Base-by-base conservation (phyloP, 2,329 filamentous ascomycete species). In the Penicillium thymicola region DNA sequence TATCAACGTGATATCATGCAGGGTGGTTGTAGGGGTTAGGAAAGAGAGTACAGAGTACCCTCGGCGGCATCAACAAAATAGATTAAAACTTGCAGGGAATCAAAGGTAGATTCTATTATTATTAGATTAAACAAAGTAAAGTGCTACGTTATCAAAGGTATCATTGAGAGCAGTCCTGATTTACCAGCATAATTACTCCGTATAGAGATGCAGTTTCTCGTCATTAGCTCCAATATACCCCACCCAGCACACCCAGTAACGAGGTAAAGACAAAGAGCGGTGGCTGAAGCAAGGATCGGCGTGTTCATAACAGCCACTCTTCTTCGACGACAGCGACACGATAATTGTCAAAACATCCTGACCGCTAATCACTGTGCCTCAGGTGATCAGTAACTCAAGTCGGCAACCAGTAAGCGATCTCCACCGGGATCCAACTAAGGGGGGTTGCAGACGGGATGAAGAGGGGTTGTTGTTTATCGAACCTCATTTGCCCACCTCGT, bases 21-120 rank as follows among this genome's bases (percentile, higher is more conserved):
- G 46, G 43, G 65, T 62, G 63, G 65, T 54, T 65, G 59, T 66
- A 58, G 65, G 60, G 65, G 48, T 60, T 61, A 42, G 51, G 57
- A 57, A 60, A 32, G 11, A 63, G 45, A 57, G 36, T 42, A 55
- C 30, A 21, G 2, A 21, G 21, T 21, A 21, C 21, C 21, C 21
- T 21, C 21, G 21, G 21, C 11, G 11, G 40, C 6, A 28, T 18
- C 28, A 30, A 11, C 32, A 30, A 49, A 27, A 27, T 42, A 55
- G 36, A 58, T 37, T 37, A 55, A 44, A 38, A 34, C 16, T 36
- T 49, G 28, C 28, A 57, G 48, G 28, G 18, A 23, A 23, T 13
- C n/a, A 43, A 55, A 28, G 16, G 8, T 16, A 30, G 13, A 18
- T 51, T 51, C 18, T 37, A 14, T 21, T 30, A 36, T 54, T 28